A percentile compares a stretch with the other conserved stretches of the same genome.
These are phyloP conservation scores for Pythium phragmiticola DNA, from an alignment of 352 stramenopile genomes.

Conservation along the genomic window DNA sequence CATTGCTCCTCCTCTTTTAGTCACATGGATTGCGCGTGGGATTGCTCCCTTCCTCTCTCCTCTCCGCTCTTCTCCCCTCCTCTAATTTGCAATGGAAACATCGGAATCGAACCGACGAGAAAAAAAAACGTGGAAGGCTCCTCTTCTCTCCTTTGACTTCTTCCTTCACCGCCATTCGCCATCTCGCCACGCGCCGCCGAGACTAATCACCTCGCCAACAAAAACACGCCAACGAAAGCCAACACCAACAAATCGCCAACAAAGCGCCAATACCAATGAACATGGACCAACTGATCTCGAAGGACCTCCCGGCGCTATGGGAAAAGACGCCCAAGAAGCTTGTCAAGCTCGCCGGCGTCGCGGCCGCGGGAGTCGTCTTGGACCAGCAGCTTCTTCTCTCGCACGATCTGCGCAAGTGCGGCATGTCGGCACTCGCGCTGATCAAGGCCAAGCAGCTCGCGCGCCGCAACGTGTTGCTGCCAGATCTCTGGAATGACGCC, in stretches of 20 bases:
- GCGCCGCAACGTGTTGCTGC: conserved; percentile 39
- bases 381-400: conserved; percentile 58
- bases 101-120: conserved; percentile 6
- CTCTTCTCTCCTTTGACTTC: too few relatives aligned
- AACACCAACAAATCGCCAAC: background rate
- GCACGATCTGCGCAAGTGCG: conserved; percentile 47
- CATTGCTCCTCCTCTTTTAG: background rate
- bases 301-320: conserved; percentile 18
- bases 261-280: background rate
- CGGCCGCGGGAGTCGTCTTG: conserved; percentile 14
- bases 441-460: conserved; percentile 43
- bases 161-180: too few relatives aligned
- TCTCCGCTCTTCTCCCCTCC: conserved; percentile 3
- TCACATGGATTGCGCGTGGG: conserved; percentile 8
- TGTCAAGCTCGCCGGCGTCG: conserved; percentile 31
- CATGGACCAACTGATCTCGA: conserved; percentile 16
- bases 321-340: conserved; percentile 31
- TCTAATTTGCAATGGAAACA: background rate
- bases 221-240: background rate
- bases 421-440: conserved; percentile 38
- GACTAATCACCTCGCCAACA: background rate
- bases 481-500: conserved; percentile 63
- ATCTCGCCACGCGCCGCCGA: too few relatives aligned
- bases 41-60: conserved; percentile 11
- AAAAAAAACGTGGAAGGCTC: background rate